Base-by-base conservation (phyloP, 2,329 filamentous ascomycete species). In the Aspergillus japonicus region DNA sequence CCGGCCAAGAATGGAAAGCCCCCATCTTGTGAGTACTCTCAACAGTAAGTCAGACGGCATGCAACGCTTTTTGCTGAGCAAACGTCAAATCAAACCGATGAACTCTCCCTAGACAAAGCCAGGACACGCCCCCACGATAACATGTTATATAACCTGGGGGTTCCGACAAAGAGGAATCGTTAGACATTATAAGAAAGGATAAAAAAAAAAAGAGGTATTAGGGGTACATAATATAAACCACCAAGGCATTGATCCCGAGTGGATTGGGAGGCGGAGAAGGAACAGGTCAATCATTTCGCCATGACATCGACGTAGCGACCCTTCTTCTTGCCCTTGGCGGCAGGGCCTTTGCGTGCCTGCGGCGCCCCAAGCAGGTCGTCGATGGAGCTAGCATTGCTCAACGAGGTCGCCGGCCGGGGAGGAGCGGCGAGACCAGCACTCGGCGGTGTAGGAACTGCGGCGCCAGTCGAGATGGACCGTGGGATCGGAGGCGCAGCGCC, bases 261-360 rank as follows among this genome's bases (percentile, higher is more conserved):
- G 26, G 42, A n/a, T 19, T 21, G 26, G 31, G 23, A 26, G 26
- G 33, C 8, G 21, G 23, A 55, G 19, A 12, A 35, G 33, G 33
- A 12, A 12, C 12, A 35, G 4, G 33, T 35, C 12, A 21, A 42
- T 74, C 60, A 80, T 66, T 91, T 88, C 10, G 89, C 90, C 92
- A 98, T 97, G 61, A 99, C 92, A 83, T 99, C 95, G 31, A 99
- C 88, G 81, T 99, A 99, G 31, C 92, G 89, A 23, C 89, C 87
- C 82, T 92, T 96, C 81, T 92, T 91, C 69, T 85, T 81, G 75
- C 89, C 91, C 74, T 86, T 90, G 71, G 82, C 83, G 5, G 82
- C 80, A 68, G 73, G 77, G 2, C 83, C 84, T 61, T 90, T 93
- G 64, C 90, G 85, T 19, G 89, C 85, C 31, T 83, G 85, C 3